Evolutionary conservation across 495 filamentous ascomycete species (phyloP).

Genomic region (Penicillium parvum): DNA sequence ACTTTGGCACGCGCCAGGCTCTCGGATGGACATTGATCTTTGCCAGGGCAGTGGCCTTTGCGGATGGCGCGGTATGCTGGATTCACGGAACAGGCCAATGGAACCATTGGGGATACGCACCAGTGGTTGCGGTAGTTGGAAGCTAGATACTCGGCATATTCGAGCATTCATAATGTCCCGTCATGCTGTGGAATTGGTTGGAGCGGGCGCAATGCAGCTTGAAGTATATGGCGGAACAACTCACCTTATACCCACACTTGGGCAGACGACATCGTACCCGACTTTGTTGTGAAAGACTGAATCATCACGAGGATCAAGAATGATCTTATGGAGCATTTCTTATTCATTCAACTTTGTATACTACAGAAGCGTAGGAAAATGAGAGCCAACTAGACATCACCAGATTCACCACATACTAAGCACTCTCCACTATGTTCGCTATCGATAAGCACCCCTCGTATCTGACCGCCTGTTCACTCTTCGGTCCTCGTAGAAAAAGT

Average conservation of each 20-base stretch:
- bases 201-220: conserved; percentile 6
- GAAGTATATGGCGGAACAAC: not conserved
- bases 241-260: conserved; percentile 12
- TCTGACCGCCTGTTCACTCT: conserved; percentile 26
- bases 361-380: no score
- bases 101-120: conserved; percentile 56
- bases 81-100: conserved; percentile 41
- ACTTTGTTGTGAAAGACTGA: no score
- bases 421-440: not conserved
- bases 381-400: conserved; percentile 8
- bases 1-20: conserved; percentile 35
- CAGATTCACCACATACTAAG: conserved; percentile 6
- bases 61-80: conserved; percentile 44
- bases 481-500: conserved; percentile 10
- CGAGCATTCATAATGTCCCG: not conserved
- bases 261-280: conserved; percentile 3
- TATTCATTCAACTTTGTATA: no score
- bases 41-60: conserved; percentile 40
- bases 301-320: no score
- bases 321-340: no score
- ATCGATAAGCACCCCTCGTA: conserved; percentile 16
- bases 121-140: conserved; percentile 34
- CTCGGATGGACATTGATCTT: conserved; percentile 45
- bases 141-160: conserved; percentile 12
- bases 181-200: not conserved